Evolutionary conservation across 192 early-diverging fungal genomes (phyloP).

Genomic region (Coemansia sp.): DNA sequence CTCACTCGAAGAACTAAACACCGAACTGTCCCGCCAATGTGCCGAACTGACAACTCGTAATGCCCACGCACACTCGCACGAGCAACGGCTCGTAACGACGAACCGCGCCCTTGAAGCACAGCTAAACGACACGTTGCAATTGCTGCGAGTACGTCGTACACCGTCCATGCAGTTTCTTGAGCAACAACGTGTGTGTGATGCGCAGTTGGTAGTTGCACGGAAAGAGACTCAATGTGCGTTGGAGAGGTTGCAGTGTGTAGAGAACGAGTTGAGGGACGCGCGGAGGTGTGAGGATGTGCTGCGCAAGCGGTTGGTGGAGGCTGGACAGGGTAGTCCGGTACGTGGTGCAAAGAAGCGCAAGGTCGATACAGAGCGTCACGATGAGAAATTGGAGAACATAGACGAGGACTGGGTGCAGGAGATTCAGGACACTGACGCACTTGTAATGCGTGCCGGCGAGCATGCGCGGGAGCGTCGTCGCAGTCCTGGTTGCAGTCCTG

Average conservation of each 20-base stretch:
- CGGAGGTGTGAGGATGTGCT: not conserved
- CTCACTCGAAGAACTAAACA: not conserved
- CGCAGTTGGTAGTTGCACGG: not conserved
- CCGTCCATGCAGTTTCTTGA: slow-evolving; percentile 3
- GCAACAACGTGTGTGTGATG: not conserved
- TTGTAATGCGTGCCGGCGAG: not conserved
- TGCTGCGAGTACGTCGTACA: slow-evolving; percentile 24
- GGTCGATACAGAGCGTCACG: not conserved
- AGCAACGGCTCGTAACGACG: slow-evolving; percentile 20
- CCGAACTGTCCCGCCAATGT: not conserved
- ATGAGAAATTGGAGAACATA: not conserved
- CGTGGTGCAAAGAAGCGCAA: not conserved
- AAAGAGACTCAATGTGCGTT: not conserved
- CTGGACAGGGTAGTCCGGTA: not conserved
- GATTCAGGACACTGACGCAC: not conserved
- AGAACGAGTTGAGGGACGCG: not conserved
- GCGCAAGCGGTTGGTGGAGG: not conserved
- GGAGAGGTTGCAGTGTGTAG: not conserved
- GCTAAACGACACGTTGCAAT: slow-evolving; percentile 11
- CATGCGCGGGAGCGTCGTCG: not conserved
- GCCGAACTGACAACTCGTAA: not conserved
- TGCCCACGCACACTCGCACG: slow-evolving; percentile 10
- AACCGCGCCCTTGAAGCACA: slow-evolving; percentile 27
- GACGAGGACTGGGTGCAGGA: not conserved
- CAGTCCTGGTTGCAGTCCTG: not conserved